Base-by-base conservation (phyloP, 1,139 yeast species). In the Chernovozyma sophiae-reginae region DNA sequence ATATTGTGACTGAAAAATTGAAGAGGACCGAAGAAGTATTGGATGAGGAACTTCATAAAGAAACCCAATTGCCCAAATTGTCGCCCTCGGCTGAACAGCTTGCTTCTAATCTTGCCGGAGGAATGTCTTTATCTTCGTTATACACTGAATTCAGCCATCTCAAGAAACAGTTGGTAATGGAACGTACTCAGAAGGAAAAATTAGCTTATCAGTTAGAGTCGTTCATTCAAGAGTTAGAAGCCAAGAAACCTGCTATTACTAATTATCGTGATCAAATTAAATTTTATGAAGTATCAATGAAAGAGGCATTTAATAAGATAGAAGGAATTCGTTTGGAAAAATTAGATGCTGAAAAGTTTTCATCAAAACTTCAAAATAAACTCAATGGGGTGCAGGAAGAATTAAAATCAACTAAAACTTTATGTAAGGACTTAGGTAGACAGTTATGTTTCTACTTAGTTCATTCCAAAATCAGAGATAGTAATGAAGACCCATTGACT, bases 371-470 rank as follows among this genome's bases (percentile, higher is more conserved):
- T 38, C 59, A 64, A 41, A 42, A 57, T 2, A 49, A 49, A 36
- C 41, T 57, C 22, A 42, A 46, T 17, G 71, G 65, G 24, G 52
- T 52, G 35, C 73, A 68, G 43, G 56, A 56, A 39, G 74, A 76
- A 43, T 59, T 73, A 8, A 57, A 58, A 2, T 60, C 71, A 3
- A 56, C 79, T 52, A 69, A 70, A 39, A 76, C 73, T 44, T 79
- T 84, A 46, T 75, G 82, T 36, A 63, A 71, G 26, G 97, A 90
- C 50, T 65, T 89, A 29, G 86, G 94, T 7, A 76, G 82, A 31
- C 97, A 92, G 55, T 74, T 92, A 14, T 86, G 86, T 47, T 74
- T 73, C 39, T 68, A 87, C 34, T 67, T 90, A 35, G 74, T 83
- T 11, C 90, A 86, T 51, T 68, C 81, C 5, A 75, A 82, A 38